Conservation (phyloP, 441 rosid species). For the Metrosideros polymorpha region DNA sequence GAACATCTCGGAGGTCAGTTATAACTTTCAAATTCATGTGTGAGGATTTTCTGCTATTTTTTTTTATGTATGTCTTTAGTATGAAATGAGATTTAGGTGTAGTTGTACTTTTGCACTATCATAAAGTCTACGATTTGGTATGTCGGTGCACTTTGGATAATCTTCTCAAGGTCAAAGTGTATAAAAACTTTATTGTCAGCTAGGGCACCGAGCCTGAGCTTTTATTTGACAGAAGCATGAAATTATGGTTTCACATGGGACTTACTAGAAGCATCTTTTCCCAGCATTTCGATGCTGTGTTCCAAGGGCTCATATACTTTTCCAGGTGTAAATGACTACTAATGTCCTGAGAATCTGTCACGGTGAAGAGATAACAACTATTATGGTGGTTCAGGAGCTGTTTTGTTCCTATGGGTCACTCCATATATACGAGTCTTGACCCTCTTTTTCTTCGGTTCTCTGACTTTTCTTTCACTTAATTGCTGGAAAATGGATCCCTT, state of each 20-base stretch:
- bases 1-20: conserved; percentile 25
- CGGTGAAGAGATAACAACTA: background rate
- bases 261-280: background rate
- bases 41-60: background rate
- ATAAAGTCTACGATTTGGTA: background rate
- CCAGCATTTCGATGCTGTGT: background rate
- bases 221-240: background rate
- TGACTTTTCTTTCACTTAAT: background rate
- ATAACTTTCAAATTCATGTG: background rate
- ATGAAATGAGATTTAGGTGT: background rate
- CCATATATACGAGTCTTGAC: background rate
- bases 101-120: background rate
- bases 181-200: background rate
- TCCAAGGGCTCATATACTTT: background rate
- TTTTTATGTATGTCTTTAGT: background rate
- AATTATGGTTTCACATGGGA: background rate
- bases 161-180: background rate
- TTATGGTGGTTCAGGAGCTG: background rate
- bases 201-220: background rate
- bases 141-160: background rate
- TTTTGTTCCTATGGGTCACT: background rate
- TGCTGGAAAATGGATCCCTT: background rate
- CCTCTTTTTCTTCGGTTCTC: background rate
- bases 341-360: background rate
- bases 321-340: background rate